phyloP scores from a whole-genome alignment of 2,329 filamentous ascomycete species.

The Cytospora mali region DNA sequence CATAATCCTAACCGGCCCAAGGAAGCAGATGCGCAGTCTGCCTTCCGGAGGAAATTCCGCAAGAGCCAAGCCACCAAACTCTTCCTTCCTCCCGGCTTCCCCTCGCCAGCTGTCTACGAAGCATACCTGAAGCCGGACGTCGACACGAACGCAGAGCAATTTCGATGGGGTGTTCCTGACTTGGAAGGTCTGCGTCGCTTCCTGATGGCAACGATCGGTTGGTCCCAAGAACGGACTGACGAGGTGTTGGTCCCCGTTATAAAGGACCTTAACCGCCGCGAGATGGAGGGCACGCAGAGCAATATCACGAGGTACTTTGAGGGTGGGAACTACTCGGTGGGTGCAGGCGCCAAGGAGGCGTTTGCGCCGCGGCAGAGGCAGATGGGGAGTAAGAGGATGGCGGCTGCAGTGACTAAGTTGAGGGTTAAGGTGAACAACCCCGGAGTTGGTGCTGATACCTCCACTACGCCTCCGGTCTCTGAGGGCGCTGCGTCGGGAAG shows the following conservation, averaged over 20 bases:
- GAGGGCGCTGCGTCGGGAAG: constrained; percentile 19
- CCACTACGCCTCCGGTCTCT: neutral
- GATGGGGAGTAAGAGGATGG: constrained; percentile 74
- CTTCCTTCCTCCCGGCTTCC: constrained; percentile 81
- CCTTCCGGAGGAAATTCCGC: constrained; percentile 85
- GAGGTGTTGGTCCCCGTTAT: constrained; percentile 96
- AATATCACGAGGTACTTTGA: constrained; percentile 95
- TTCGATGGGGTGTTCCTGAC: constrained; percentile 96
- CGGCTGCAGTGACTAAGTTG: constrained; percentile 70
- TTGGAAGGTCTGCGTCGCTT: constrained; percentile 82
- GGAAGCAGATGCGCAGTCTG: constrained; percentile 58
- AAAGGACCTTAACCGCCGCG: constrained; percentile 87
- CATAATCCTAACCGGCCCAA: constrained; percentile 61
- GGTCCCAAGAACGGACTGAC: constrained; percentile 88
- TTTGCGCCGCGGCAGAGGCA: constrained; percentile 71
- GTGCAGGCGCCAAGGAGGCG: constrained; percentile 65
- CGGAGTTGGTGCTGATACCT: constrained; percentile 27
- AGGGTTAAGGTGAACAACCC: constrained; percentile 50
- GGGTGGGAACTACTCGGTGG: constrained; percentile 59
- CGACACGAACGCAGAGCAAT: constrained; percentile 73
- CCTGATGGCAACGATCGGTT: constrained; percentile 90
- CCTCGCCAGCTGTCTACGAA: constrained; percentile 73
- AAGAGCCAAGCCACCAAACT: constrained; percentile 78
- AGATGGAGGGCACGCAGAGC: constrained; percentile 86
- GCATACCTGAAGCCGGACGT: constrained; percentile 89